phyloP scores from a whole-genome alignment of 768 basidiomycete species.

The Cystobasidium ongulense region DNA sequence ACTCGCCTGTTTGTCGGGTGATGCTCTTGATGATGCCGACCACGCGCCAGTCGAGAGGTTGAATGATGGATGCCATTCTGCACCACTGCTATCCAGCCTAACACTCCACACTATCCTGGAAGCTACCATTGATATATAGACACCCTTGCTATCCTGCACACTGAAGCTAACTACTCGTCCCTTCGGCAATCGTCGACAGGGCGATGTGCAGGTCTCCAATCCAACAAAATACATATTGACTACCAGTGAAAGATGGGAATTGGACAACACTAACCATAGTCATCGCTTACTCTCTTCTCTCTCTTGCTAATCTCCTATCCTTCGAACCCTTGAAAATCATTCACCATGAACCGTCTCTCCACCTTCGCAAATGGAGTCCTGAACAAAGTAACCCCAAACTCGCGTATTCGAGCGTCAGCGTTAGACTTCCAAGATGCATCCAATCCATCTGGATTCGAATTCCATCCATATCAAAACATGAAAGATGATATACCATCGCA shows the following conservation, averaged over 20 bases:
- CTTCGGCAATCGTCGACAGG: not conserved
- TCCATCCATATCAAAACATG: not conserved
- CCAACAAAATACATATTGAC: no score
- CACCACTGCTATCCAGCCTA: no score
- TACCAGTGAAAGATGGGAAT: no score
- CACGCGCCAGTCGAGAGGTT: no score
- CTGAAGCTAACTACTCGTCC: no score
- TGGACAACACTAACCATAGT: no score
- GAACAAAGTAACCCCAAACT: not conserved
- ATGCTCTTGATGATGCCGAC: no score
- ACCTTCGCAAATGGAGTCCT: not conserved
- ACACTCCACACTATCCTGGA: no score
- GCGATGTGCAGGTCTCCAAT: not conserved
- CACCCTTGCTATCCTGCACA: no score
- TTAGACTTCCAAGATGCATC: constrained; percentile 4
- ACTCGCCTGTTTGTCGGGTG: no score
- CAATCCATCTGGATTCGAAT: not conserved
- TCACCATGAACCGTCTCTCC: constrained; percentile 7
- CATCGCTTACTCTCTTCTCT: not conserved
- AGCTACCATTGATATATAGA: no score
- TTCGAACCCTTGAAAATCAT: not conserved
- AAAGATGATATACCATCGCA: not conserved
- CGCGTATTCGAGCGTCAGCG: not conserved
- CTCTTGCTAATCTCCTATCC: not conserved
- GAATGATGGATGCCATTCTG: no score